phyloP scores from a whole-genome alignment of 2,329 filamentous ascomycete species.

The Trichophaea hybrida region DNA sequence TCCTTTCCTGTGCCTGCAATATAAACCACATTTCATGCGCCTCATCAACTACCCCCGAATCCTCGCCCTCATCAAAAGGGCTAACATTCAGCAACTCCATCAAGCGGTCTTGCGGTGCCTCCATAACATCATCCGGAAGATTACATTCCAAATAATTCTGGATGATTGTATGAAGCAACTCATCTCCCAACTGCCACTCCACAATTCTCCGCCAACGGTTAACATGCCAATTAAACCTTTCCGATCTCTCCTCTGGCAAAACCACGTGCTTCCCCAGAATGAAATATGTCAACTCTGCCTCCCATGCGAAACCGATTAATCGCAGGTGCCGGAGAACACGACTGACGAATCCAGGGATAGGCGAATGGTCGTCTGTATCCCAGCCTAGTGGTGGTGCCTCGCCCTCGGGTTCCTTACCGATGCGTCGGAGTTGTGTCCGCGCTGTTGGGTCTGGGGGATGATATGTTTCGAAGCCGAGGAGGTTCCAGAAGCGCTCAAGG shows the following conservation, averaged over 20 bases:
- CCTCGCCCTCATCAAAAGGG: neutral
- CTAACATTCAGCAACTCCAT: neutral
- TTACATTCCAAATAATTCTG: neutral
- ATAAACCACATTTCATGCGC: neutral
- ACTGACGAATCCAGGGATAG: neutral
- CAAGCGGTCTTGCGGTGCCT: no score
- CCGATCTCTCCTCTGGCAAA: neutral
- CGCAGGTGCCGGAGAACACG: neutral
- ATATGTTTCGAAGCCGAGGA: neutral
- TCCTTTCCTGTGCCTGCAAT: neutral
- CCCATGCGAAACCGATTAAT: neutral
- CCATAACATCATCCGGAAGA: neutral
- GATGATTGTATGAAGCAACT: neutral
- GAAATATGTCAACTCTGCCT: neutral
- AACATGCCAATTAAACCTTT: neutral
- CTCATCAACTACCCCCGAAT: neutral
- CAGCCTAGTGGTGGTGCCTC: neutral
- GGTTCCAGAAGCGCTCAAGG: neutral
- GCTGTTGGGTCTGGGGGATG: neutral
- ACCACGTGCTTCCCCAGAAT: neutral
- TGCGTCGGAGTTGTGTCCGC: neutral
- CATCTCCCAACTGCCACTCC: neutral
- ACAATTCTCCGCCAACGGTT: neutral
- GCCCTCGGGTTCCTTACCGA: neutral
- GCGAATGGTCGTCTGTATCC: neutral